These are phyloP conservation scores for Parietichytrium sp. DNA, from an alignment of 108 stramenopile genomes.

Conservation along the genomic window DNA sequence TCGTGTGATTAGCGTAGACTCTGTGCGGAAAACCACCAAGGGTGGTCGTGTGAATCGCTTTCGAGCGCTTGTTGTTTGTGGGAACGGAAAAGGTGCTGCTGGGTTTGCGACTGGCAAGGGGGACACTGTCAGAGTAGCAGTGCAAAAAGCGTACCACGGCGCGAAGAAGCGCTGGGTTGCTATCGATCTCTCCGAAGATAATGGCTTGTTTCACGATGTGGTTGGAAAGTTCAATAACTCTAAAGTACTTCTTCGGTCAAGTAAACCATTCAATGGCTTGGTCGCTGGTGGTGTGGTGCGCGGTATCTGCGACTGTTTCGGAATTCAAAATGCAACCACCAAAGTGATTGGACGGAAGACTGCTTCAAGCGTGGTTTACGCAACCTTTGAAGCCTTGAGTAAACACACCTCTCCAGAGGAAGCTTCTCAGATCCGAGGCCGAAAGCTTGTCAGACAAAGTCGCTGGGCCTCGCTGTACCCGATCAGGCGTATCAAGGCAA, in stretches of 20 bases:
- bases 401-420: constrained; percentile 83
- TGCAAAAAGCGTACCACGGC: constrained; percentile 69
- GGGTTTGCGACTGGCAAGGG: constrained; percentile 94
- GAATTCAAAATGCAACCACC: constrained; percentile 73
- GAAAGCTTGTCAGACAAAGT: too few relatives aligned
- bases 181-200: constrained; percentile 76
- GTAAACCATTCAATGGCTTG: constrained; percentile 68
- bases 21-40: constrained; percentile 81
- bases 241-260: constrained; percentile 69
- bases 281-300: constrained; percentile 69
- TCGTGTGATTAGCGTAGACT: constrained; percentile 70
- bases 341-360: constrained; percentile 82
- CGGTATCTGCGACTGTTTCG: constrained; percentile 75
- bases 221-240: constrained; percentile 85
- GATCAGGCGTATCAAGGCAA: too few relatives aligned
- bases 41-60: constrained; percentile 83
- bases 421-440: constrained; percentile 79
- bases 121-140: constrained; percentile 75
- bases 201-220: constrained; percentile 71
- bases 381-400: constrained; percentile 85
- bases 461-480: too few relatives aligned
- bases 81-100: constrained; percentile 87
- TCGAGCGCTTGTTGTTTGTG: constrained; percentile 84
- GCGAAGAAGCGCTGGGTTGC: constrained; percentile 81
- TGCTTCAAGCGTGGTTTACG: constrained; percentile 76